Conservation (phyloP, 345 rosid species). For the Turritis glabra region DNA sequence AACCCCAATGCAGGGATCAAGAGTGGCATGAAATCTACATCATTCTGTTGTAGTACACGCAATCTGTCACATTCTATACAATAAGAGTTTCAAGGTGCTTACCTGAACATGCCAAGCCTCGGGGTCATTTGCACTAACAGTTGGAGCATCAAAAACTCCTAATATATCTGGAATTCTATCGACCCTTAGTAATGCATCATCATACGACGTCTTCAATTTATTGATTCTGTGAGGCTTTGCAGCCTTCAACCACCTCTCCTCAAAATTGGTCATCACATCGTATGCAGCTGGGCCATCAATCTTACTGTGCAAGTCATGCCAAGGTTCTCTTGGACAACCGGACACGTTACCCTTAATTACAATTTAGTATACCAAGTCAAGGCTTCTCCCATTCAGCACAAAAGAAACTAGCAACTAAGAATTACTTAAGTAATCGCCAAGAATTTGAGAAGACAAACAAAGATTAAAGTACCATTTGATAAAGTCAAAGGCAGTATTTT, state of each 20-base stretch:
- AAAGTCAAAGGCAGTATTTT: slow-evolving; percentile 2
- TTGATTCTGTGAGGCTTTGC: slow-evolving; percentile 77
- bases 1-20: background rate
- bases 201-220: slow-evolving; percentile 67
- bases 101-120: slow-evolving; percentile 98
- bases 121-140: slow-evolving; percentile 48
- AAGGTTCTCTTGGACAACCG: slow-evolving; percentile 93
- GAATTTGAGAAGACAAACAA: slow-evolving; percentile 8
- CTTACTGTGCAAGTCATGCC: slow-evolving; percentile 95
- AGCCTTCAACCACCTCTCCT: slow-evolving; percentile 91
- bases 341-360: slow-evolving; percentile 53
- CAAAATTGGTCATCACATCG: slow-evolving; percentile 87
- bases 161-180: slow-evolving; percentile 81
- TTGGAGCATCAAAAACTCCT: slow-evolving; percentile 60
- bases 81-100: slow-evolving; percentile 21
- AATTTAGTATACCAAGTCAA: background rate
- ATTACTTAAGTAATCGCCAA: background rate
- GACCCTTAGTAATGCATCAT: slow-evolving; percentile 80
- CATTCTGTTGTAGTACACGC: background rate
- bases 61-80: background rate
- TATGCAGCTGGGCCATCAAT: slow-evolving; percentile 99
- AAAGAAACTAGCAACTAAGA: background rate
- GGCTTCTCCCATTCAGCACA: background rate
- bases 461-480: background rate
- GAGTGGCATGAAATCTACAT: background rate